A percentile compares a stretch with the other conserved stretches of the same genome.
Evolutionary conservation across 257 asterid species (phyloP).

Genomic region (Lycium barbarum): DNA sequence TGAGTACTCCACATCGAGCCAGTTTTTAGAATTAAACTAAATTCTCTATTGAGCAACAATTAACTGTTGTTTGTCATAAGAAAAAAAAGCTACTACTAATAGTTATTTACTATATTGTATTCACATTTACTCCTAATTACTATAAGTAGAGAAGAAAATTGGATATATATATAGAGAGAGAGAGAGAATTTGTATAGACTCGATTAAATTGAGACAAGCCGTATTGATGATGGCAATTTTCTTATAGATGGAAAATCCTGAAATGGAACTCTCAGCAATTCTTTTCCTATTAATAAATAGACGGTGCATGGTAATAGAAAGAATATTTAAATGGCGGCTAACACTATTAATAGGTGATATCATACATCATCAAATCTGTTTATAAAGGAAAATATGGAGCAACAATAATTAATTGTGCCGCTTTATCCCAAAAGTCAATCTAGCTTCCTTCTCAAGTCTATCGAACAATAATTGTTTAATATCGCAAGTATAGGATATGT

Average conservation of each 20-base stretch:
- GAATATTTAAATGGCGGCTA: background rate
- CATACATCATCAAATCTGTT: background rate
- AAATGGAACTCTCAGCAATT: background rate
- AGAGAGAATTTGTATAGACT: background rate
- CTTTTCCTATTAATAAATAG: background rate
- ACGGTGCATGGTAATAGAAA: background rate
- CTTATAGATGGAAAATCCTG: background rate
- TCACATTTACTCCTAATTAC: too few relatives aligned
- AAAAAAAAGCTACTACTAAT: background rate
- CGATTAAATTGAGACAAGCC: background rate
- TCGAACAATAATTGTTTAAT: background rate
- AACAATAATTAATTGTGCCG: background rate
- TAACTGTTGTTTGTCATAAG: background rate
- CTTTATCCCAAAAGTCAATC: conserved; percentile 18
- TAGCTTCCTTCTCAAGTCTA: conserved; percentile 7
- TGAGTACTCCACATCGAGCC: background rate
- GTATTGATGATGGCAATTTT: background rate
- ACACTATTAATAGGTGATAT: background rate
- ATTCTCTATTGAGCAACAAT: too few relatives aligned
- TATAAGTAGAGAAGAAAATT: background rate
- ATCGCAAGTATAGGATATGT: background rate
- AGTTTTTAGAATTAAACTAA: background rate
- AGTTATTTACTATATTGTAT: background rate
- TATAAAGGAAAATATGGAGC: background rate
- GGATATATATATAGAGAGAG: background rate